Base-by-base conservation (phyloP, 768 basidiomycete genomes). In the Boletus bicolor region DNA sequence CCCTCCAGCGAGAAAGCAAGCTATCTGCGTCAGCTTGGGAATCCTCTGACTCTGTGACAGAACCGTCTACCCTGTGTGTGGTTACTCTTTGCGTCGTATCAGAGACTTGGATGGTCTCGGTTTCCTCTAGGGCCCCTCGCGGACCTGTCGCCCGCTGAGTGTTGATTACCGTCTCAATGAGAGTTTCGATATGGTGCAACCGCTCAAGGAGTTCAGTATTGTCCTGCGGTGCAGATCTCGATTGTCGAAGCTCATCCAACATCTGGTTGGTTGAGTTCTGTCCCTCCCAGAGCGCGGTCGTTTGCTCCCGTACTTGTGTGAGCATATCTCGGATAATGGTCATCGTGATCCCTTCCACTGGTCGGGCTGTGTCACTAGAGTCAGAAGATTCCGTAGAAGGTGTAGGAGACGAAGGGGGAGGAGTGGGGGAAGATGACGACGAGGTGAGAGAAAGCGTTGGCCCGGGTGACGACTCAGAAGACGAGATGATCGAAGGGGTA, bases 251-350 rank as follows among this genome's bases (percentile, higher is more conserved):
- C 26, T 85, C 81, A 53, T 87, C 82, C 36, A 94, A 69, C 56
- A 83, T 72, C 32, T 80, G 77, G 49, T 84, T 83, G 7, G 86
- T 80, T 0, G 79, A 73, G 0, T 69, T 63, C 68, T 95, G 91
- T 6, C 79, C 82, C 46, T 87, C 78, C 69, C 82, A 76, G 21
- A 96, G 68, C 9, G 78, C 81, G 10, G 75, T 73, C 7, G 85
- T 75, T 60, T 86, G 82, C 7, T 82, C 79, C 43, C 83, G 77
- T 43, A 94, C 75, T 12, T 75, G 77, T 15, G 79, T 74, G 44
- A 93, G 62, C 30, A 85, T 75, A 5, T 78, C 78, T 15, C 79
- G 76, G 39, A 89, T 70, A 35, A 77, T 75, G 21, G 76, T 74
- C 42, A 79, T 70, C 17, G 72, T 63, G 14, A 71, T 57, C 12